phyloP scores from a whole-genome alignment of 306 rosid species.

The Crotalaria pallida region DNA sequence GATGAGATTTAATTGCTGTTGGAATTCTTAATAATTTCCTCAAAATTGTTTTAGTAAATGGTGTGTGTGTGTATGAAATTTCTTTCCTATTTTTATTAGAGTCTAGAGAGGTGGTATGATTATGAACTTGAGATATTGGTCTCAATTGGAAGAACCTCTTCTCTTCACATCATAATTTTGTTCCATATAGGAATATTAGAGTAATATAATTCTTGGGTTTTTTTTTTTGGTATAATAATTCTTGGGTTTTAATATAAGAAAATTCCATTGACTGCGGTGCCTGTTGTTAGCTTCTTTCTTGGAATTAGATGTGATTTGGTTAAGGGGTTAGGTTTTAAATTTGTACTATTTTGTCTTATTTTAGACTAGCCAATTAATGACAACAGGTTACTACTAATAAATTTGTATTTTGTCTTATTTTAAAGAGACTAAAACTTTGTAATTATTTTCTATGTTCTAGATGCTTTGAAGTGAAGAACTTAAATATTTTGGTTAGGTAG shows the following conservation, averaged over 20 bases:
- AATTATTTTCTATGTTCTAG: background rate
- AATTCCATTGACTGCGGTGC: background rate
- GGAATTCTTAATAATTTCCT: background rate
- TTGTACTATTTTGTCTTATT: background rate
- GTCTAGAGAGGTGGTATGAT: background rate
- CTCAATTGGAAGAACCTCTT: background rate
- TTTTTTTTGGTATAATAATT: too few relatives aligned
- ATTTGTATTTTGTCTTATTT: background rate
- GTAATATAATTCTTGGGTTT: background rate
- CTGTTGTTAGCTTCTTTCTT: slow-evolving; percentile 5
- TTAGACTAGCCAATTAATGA: background rate
- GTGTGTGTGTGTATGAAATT: too few relatives aligned
- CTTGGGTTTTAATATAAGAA: background rate
- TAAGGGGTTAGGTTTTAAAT: background rate
- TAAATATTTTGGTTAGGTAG: slow-evolving; percentile 3
- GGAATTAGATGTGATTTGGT: slow-evolving; percentile 2
- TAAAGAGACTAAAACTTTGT: background rate
- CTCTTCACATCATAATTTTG: background rate
- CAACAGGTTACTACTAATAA: background rate
- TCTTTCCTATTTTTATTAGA: too few relatives aligned
- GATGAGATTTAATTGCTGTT: background rate
- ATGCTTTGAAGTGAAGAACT: background rate
- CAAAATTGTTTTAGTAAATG: background rate
- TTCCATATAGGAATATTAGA: background rate
- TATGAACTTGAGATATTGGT: background rate